Conservation (phyloP, 257 asterid genomes). For the Leonotis leonurus region DNA sequence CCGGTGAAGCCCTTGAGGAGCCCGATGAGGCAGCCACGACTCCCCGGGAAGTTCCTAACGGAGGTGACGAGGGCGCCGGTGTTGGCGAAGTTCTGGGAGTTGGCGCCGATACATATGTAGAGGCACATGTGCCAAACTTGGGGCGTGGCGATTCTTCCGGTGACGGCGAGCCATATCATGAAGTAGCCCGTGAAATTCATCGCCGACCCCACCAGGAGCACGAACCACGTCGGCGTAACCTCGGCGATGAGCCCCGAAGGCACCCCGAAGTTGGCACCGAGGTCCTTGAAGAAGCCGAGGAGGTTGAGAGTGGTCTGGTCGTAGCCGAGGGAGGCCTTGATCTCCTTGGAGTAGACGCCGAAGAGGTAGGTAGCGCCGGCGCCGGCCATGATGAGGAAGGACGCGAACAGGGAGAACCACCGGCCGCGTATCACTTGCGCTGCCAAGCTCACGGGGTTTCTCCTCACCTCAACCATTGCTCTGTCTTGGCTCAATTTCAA, state of each 20-base stretch:
- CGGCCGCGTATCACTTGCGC: slow-evolving; percentile 51
- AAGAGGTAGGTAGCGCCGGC: slow-evolving; percentile 91
- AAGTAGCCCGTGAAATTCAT: slow-evolving; percentile 76
- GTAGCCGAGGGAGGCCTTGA: slow-evolving; percentile 56
- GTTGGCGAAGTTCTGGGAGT: slow-evolving; percentile 80
- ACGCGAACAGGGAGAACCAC: slow-evolving; percentile 85
- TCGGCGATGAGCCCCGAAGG: slow-evolving; percentile 76
- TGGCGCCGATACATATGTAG: slow-evolving; percentile 75
- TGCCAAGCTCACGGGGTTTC: slow-evolving; percentile 23
- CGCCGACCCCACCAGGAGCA: slow-evolving; percentile 54
- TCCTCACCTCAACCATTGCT: slow-evolving; percentile 4
- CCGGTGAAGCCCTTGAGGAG: slow-evolving; percentile 77
- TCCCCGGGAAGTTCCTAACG: slow-evolving; percentile 66
- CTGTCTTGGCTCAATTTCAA: too few relatives aligned
- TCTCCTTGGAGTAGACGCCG: slow-evolving; percentile 75
- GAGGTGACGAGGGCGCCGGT: slow-evolving; percentile 84
- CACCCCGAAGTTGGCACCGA: slow-evolving; percentile 84
- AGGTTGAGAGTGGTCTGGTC: slow-evolving; percentile 81
- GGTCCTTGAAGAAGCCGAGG: slow-evolving; percentile 69
- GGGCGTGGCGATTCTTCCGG: slow-evolving; percentile 40
- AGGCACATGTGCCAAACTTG: slow-evolving; percentile 75
- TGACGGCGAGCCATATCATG: slow-evolving; percentile 66
- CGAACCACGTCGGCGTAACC: slow-evolving; percentile 77
- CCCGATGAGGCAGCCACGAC: slow-evolving; percentile 58
- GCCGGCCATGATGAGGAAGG: slow-evolving; percentile 77